Conservation (phyloP, 441 rosid species). For the Pelargonium citronellum region DNA sequence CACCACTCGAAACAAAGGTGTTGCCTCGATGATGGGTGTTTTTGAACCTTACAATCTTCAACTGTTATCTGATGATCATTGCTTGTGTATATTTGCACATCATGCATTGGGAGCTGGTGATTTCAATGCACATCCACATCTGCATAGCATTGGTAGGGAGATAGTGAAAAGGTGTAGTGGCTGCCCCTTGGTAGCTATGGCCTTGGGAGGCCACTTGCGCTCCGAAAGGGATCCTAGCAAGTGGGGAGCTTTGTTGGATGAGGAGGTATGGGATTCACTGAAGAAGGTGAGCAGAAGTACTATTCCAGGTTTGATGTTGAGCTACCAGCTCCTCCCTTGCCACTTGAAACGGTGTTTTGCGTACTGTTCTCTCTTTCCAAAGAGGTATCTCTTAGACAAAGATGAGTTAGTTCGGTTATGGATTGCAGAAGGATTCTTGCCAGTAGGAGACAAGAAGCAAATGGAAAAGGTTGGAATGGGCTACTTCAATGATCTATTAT, state of each 20-base stretch:
- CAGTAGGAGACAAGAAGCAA: neutral
- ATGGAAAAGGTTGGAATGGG: constrained; percentile 9
- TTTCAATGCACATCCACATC: neutral
- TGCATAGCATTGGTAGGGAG: neutral
- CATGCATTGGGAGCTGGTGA: neutral
- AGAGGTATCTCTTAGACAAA: neutral
- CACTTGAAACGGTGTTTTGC: constrained; percentile 4
- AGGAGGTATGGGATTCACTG: constrained; percentile 2
- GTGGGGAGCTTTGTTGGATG: constrained; percentile 7
- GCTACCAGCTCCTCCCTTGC: constrained; percentile 1
- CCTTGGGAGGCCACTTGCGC: constrained; percentile 12
- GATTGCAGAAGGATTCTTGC: constrained; percentile 15
- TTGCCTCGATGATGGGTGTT: too few species aligned
- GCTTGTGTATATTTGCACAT: constrained; percentile 9
- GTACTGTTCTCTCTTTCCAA: constrained; percentile 14
- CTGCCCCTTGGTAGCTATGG: constrained; percentile 9
- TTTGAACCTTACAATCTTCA: neutral
- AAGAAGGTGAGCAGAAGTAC: neutral
- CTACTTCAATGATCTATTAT: neutral
- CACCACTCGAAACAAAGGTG: constrained; percentile 6
- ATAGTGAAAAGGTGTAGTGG: constrained; percentile 12
- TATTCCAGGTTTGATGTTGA: constrained; percentile 11
- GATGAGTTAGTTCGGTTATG: constrained; percentile 11
- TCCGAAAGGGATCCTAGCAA: neutral
- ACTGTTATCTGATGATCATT: neutral